Evolutionary conservation across 345 rosid genomes (phyloP).

Genomic region (Raphanus sativus): DNA sequence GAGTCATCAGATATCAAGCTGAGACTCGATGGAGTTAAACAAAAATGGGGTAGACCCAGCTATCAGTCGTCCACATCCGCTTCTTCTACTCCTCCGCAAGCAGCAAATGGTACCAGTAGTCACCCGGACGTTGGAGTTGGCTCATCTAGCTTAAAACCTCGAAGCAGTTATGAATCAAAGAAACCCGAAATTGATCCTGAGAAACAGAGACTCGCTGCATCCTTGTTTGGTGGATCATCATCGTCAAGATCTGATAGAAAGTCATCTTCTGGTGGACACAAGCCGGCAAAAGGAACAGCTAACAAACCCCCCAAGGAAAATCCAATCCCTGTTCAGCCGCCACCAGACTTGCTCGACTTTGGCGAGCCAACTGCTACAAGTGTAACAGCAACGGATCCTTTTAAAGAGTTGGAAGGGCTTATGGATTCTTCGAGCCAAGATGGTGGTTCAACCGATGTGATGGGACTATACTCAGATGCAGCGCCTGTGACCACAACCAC

Average conservation of each 20-base stretch:
- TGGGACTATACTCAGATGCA: conserved; percentile 53
- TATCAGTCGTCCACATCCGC: conserved; percentile 56
- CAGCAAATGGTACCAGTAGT: conserved; percentile 48
- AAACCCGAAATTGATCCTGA: conserved; percentile 72
- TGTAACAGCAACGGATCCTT: conserved; percentile 62
- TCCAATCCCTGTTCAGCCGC: conserved; percentile 53
- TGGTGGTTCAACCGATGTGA: conserved; percentile 30
- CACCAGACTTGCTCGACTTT: conserved; percentile 90
- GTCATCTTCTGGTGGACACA: conserved; percentile 54
- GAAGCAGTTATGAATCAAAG: conserved; percentile 57
- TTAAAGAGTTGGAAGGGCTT: conserved; percentile 82
- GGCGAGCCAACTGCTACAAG: conserved; percentile 56
- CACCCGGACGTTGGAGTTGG: conserved; percentile 44
- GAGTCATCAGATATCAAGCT: conserved; percentile 70
- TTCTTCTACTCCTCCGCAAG: conserved; percentile 50
- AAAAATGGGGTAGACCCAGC: conserved; percentile 86
- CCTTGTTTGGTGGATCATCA: conserved; percentile 82
- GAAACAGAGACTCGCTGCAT: conserved; percentile 98
- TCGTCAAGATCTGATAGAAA: conserved; percentile 56
- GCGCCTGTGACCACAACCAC: conserved; percentile 39
- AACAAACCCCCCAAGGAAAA: conserved; percentile 48
- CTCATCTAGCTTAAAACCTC: conserved; percentile 50
- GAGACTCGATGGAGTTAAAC: conserved; percentile 92
- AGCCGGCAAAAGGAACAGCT: conserved; percentile 47
- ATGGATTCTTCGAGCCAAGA: conserved; percentile 51